phyloP scores from a whole-genome alignment of 371 early-diverging fungal species.

The Cladochytrium tenue region DNA sequence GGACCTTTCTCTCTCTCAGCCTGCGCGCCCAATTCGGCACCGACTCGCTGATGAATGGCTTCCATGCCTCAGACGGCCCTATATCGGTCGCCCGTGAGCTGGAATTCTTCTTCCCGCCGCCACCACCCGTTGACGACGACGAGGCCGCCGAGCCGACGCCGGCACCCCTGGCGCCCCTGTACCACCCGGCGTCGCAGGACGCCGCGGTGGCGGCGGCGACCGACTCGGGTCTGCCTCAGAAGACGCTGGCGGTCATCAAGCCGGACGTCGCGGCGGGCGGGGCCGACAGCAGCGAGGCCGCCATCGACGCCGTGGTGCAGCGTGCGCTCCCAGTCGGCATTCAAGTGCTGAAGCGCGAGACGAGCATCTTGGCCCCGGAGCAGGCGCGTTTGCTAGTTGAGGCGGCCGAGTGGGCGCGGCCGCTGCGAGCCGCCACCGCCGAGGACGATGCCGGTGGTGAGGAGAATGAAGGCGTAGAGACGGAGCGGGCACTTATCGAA shows the following conservation, averaged over 20 bases:
- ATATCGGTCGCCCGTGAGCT: conserved; percentile 72
- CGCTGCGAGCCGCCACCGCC: conserved; percentile 22
- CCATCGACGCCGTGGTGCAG: conserved; percentile 42
- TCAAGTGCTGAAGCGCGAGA: conserved; percentile 48
- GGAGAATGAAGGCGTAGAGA: no score
- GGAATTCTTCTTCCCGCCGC: conserved; percentile 52
- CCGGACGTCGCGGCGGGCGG: conserved; percentile 39
- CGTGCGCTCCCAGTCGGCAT: conserved; percentile 45
- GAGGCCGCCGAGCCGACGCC: conserved; percentile 5
- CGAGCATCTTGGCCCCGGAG: conserved; percentile 32
- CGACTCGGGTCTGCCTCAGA: conserved; percentile 28
- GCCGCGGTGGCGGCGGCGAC: conserved; percentile 4
- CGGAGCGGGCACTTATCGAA: background rate
- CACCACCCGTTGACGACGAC: conserved; percentile 10
- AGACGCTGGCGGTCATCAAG: conserved; percentile 52
- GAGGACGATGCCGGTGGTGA: conserved; percentile 23
- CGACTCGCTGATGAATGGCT: conserved; percentile 72
- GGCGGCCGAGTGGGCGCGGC: conserved; percentile 31
- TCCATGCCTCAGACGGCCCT: conserved; percentile 75
- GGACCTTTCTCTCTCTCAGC: conserved; percentile 18
- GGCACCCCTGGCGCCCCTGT: background rate
- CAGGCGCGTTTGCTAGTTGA: conserved; percentile 33
- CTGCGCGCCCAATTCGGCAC: conserved; percentile 66
- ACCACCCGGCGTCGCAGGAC: background rate
- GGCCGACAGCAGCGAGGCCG: background rate